These are phyloP conservation scores for Bisporella sp. DNA, from an alignment of 2,329 filamentous ascomycete species.

Conservation along the genomic window DNA sequence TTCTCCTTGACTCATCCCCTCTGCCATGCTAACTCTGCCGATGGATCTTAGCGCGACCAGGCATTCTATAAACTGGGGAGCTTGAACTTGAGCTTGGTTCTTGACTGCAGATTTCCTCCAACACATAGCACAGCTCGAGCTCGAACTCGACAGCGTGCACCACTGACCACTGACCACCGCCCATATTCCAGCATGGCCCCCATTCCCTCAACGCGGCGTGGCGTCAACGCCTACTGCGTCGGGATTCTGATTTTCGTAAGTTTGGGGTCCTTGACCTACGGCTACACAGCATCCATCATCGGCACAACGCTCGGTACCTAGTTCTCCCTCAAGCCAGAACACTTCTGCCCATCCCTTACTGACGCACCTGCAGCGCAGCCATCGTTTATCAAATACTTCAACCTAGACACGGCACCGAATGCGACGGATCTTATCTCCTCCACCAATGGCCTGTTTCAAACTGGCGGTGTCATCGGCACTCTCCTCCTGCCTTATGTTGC, in stretches of 20 bases:
- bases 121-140: not conserved
- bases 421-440: not conserved
- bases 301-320: not conserved
- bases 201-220: not conserved
- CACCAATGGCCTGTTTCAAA: not conserved
- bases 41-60: not conserved
- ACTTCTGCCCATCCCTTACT: not conserved
- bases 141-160: not conserved
- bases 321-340: not conserved
- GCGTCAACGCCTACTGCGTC: not conserved
- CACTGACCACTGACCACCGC: not conserved
- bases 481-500: not conserved
- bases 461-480: not conserved
- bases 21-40: not conserved
- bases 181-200: not conserved
- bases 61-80: not conserved
- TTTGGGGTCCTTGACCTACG: not conserved
- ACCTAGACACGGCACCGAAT: not conserved
- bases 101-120: not conserved
- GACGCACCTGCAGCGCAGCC: not conserved
- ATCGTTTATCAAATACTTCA: constrained; percentile 1
- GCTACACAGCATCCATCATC: not conserved
- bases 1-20: not conserved
- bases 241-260: not conserved
- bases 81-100: too few relatives aligned